Evolutionary conservation across 768 basidiomycete genomes (phyloP).

Genomic region (Lepiota brunneoincarnata): DNA sequence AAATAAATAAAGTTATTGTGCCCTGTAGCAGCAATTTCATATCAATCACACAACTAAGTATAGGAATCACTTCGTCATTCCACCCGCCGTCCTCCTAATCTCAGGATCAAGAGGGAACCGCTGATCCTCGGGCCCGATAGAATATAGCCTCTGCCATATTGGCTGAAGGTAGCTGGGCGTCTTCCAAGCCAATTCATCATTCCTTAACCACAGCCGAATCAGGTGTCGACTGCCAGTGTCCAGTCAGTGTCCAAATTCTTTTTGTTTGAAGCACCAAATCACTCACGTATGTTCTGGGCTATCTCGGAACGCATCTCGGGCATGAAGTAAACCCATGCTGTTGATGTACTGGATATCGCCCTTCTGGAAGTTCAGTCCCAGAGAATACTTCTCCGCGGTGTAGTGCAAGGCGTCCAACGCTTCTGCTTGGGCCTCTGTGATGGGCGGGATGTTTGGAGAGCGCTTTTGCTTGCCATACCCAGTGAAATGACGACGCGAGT

Average conservation of each 20-base stretch:
- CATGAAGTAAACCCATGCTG: slow-evolving; percentile 41
- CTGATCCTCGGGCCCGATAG: slow-evolving; percentile 37
- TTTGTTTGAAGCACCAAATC: slow-evolving; percentile 1
- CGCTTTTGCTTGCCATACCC: slow-evolving; percentile 36
- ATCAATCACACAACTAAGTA: no score
- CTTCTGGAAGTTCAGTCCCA: slow-evolving; percentile 44
- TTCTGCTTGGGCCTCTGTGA: slow-evolving; percentile 48
- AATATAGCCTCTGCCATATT: slow-evolving; percentile 38
- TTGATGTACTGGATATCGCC: slow-evolving; percentile 52
- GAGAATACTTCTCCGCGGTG: slow-evolving; percentile 39
- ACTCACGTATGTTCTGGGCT: slow-evolving; percentile 40
- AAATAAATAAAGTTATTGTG: no score
- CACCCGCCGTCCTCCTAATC: slow-evolving; percentile 36
- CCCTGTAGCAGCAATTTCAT: no score
- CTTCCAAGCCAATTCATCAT: slow-evolving; percentile 44
- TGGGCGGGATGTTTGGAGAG: slow-evolving; percentile 38
- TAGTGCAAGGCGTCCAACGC: slow-evolving; percentile 45
- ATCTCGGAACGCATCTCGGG: slow-evolving; percentile 41
- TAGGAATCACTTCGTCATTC: slow-evolving; percentile 23
- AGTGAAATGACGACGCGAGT: slow-evolving; percentile 44
- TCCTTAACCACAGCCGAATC: slow-evolving; percentile 43
- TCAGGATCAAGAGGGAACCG: slow-evolving; percentile 43
- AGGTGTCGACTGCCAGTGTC: slow-evolving; percentile 35
- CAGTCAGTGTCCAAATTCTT: not conserved
- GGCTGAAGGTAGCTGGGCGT: slow-evolving; percentile 36